Conservation (phyloP, 2,329 filamentous ascomycete genomes). For the Fusarium avenaceum region DNA sequence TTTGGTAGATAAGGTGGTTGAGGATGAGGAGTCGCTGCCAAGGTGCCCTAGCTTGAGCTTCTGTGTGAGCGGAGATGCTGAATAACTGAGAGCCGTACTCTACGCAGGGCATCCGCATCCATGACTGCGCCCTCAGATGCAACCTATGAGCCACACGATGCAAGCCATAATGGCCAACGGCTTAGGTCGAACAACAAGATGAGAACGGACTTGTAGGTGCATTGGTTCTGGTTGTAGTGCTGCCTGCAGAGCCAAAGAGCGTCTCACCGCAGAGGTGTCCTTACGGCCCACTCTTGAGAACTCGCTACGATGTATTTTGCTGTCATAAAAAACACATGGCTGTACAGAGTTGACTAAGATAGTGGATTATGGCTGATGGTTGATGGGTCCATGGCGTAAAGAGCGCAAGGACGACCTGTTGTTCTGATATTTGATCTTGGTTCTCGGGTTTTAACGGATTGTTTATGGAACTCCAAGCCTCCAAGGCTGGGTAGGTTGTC, state of each 20-base stretch:
- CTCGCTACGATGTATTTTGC: neutral
- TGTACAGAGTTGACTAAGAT: conserved; percentile 9
- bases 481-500: neutral
- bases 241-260: conserved; percentile 27
- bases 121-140: conserved; percentile 10
- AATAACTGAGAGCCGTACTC: conserved; percentile 14
- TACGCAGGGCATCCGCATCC: conserved; percentile 21
- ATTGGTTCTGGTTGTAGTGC: conserved; percentile 27
- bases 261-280: conserved; percentile 34
- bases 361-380: conserved; percentile 30
- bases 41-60: conserved; percentile 14
- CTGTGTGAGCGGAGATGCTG: conserved; percentile 15
- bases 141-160: conserved; percentile 31
- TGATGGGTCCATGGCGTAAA: conserved; percentile 32
- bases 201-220: conserved; percentile 22
- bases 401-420: conserved; percentile 18
- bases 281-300: conserved; percentile 11
- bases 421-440: conserved; percentile 16
- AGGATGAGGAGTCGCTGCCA: conserved; percentile 5
- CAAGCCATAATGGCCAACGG: conserved; percentile 36
- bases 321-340: conserved; percentile 20
- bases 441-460: conserved; percentile 31
- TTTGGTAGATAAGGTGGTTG: neutral
- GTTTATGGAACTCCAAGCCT: neutral
- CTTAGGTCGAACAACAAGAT: conserved; percentile 29